A percentile compares a stretch with the other conserved stretches of the same genome.
phyloP scores from a whole-genome alignment of 805 yeast genomes.

The Cyberlindnera subsufficiens region DNA sequence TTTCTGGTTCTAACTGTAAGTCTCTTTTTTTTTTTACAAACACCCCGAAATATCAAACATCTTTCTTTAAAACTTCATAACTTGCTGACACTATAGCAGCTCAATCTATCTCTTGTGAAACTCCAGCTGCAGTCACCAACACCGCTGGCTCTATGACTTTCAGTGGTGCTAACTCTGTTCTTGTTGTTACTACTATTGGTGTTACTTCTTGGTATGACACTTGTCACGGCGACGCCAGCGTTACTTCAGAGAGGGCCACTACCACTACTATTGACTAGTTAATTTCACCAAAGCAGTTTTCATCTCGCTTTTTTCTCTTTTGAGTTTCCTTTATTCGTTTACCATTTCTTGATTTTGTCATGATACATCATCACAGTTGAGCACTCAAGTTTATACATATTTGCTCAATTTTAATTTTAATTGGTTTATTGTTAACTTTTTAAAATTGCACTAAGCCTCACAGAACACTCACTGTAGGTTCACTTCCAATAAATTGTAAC shows the following conservation, averaged over 20 bases:
- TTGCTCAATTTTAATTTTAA: too few species aligned
- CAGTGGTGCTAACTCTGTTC: neutral
- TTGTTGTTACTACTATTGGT: slow-evolving; percentile 3
- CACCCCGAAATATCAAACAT: neutral
- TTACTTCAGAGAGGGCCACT: neutral
- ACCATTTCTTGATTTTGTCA: too few species aligned
- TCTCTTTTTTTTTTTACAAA: neutral
- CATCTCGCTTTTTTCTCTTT: too few species aligned
- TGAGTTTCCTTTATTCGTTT: too few species aligned
- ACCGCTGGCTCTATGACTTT: neutral
- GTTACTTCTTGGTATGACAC: slow-evolving; percentile 10
- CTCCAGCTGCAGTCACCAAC: slow-evolving; percentile 5
- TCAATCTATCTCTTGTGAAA: slow-evolving; percentile 3
- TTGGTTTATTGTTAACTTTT: too few species aligned
- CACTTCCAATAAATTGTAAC: too few species aligned
- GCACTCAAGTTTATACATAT: too few species aligned
- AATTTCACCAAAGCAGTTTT: neutral
- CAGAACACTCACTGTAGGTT: too few species aligned
- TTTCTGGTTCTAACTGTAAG: neutral
- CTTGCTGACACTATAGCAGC: slow-evolving; percentile 1
- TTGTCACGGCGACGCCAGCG: slow-evolving; percentile 7
- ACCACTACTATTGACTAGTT: slow-evolving; percentile 1
- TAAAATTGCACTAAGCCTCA: too few species aligned
- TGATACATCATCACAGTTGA: too few species aligned
- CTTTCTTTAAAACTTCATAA: neutral